Evolutionary conservation across 2,329 filamentous ascomycete genomes (phyloP).

Genomic region (Ilyonectria robusta): DNA sequence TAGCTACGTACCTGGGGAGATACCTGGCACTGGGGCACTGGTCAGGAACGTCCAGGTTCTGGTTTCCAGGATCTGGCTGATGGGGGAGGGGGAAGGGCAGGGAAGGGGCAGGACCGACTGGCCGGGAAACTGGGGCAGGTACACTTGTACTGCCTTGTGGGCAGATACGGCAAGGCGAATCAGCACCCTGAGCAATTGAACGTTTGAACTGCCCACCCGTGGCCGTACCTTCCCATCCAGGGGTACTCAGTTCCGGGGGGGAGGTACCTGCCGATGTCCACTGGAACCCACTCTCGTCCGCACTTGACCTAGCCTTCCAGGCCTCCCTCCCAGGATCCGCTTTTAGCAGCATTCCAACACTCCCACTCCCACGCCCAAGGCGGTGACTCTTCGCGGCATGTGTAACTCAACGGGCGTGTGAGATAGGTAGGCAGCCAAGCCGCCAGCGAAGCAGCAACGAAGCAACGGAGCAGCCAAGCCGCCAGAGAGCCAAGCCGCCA

Average conservation of each 20-base stretch:
- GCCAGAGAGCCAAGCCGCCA: too few species aligned
- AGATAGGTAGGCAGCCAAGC: neutral
- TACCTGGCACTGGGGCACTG: neutral
- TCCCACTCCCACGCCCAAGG: conserved; percentile 1
- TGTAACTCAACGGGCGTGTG: neutral
- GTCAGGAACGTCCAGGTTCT: neutral
- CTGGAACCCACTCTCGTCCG: conserved; percentile 16
- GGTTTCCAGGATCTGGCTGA: neutral
- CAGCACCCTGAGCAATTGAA: neutral
- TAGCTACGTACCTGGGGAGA: neutral
- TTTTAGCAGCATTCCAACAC: conserved; percentile 24
- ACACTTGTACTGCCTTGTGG: neutral
- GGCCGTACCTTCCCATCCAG: neutral
- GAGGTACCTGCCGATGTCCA: conserved; percentile 8
- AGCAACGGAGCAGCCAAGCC: too few species aligned
- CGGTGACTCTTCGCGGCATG: neutral
- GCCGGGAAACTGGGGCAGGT: neutral
- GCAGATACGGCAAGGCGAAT: neutral
- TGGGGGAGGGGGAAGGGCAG: neutral
- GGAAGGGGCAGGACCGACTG: neutral
- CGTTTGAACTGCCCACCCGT: neutral
- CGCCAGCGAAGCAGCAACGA: too few species aligned
- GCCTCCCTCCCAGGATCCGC: conserved; percentile 1
- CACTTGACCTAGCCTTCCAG: conserved; percentile 14
- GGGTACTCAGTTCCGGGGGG: neutral